These are phyloP conservation scores for Plicaturopsis crispa DNA, from an alignment of 768 basidiomycete genomes.

Conservation along the genomic window DNA sequence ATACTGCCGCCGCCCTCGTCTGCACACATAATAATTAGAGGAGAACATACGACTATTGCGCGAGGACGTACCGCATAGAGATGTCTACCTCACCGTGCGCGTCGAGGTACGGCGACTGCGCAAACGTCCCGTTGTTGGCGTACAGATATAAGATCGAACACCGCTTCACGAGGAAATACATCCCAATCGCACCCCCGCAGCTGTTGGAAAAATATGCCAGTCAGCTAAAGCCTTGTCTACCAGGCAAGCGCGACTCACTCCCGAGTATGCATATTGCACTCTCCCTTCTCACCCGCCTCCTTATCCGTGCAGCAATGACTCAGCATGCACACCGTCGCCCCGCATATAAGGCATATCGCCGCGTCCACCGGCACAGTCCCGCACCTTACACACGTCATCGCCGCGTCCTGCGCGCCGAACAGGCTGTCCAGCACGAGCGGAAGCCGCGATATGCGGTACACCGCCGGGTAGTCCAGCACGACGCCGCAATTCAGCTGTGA, in stretches of 20 bases:
- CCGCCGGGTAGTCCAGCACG: constrained; percentile 70
- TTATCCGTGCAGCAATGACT: constrained; percentile 84
- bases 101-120: constrained; percentile 86
- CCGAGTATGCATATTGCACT: constrained; percentile 93
- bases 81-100: constrained; percentile 90
- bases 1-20: constrained; percentile 85
- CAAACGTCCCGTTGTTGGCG: constrained; percentile 83
- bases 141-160: constrained; percentile 88
- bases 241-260: constrained; percentile 54
- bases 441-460: constrained; percentile 78
- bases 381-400: constrained; percentile 70
- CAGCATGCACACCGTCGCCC: constrained; percentile 80
- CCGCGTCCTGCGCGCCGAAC: constrained; percentile 67
- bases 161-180: constrained; percentile 89
- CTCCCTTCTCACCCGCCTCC: constrained; percentile 57
- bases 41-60: no score
- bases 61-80: constrained; percentile 67
- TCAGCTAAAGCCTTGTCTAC: constrained; percentile 3
- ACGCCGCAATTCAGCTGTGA: constrained; percentile 77
- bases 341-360: constrained; percentile 90
- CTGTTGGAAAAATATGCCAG: constrained; percentile 38
- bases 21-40: constrained; percentile 18
- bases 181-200: constrained; percentile 82
- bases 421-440: constrained; percentile 80
- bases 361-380: constrained; percentile 74